Base-by-base conservation (phyloP, 495 filamentous ascomycete species). In the Copromyces sp. region DNA sequence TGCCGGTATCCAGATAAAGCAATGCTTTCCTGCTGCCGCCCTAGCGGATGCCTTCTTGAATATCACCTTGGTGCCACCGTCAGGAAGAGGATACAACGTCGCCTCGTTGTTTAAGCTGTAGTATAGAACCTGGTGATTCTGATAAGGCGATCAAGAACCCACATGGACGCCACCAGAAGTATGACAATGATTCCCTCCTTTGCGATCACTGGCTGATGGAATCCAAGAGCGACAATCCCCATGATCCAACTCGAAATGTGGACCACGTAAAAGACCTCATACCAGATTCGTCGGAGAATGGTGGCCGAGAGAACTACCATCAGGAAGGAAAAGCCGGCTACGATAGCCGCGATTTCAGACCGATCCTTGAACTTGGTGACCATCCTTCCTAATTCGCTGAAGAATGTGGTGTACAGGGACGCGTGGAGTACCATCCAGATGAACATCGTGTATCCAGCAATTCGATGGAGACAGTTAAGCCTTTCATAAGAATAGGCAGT, bases 401-500 rank as follows among this genome's bases (percentile, higher is more conserved):
- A 85, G 59, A 78, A 82, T 8, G 77, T 75, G 16, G 84, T 77
- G 76, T 85, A 88, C 29, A 85, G 68, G 7, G 80, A 73, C 0
- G 71, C 81, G 70, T 89, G 88, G 11, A 88, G 44, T 37, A 87
- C 75, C 68, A 82, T 77, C 42, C 77, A 79, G 7, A 80, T 24
- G 45, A 89, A 80, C 44, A 85, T 87, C 11, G 84, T 85, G 73
- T 88, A 88, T 37, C 89, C 89, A 41, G 84, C 85, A 61, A 85
- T 83, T 70, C 85, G 86, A 77, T 90, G 89, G 24, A 90, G 83
- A 39, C 83, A 82, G 72, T 89, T 90, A 40, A 90, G 83, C 24
- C 86, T 80, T 72, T 90, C 89, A 75, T 90, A 90, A 9, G 88
- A 89, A 68, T 86, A 86, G 20, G 85, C 85, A 11, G 85, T 87